Conservation (phyloP, 2,329 filamentous ascomycete species). For the Fusarium heterosporum region DNA sequence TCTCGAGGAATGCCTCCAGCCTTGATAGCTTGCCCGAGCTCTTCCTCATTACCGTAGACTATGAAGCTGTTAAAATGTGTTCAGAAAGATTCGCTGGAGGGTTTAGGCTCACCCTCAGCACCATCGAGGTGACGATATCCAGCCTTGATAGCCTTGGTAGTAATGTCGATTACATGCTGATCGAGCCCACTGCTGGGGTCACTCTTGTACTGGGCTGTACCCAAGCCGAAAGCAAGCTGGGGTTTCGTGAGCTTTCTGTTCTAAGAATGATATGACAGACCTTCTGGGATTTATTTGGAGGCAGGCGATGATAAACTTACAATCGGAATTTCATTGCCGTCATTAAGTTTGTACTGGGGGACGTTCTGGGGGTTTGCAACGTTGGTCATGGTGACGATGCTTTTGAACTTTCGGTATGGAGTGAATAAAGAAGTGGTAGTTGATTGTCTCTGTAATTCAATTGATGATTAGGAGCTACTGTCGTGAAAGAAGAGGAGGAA, state of each 20-base stretch:
- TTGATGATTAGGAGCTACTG: conserved; percentile 11
- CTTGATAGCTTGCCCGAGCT: conserved; percentile 79
- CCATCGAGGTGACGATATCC: conserved; percentile 81
- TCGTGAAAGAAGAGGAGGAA: not conserved
- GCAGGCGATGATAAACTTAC: conserved; percentile 54
- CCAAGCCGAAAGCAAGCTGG: conserved; percentile 77
- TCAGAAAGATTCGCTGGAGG: no score
- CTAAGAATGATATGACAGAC: not conserved
- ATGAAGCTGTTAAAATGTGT: not conserved
- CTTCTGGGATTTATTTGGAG: not conserved
- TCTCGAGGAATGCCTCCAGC: conserved; percentile 72
- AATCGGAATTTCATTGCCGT: conserved; percentile 79
- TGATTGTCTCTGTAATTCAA: not conserved
- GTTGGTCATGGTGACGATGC: conserved; percentile 27
- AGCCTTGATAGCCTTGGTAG: conserved; percentile 73
- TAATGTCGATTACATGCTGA: conserved; percentile 60
- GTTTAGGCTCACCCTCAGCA: conserved; percentile 69
- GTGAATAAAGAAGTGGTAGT: not conserved
- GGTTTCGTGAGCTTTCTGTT: conserved; percentile 3
- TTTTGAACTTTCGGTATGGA: not conserved
- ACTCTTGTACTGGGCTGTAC: conserved; percentile 73
- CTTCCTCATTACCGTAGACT: conserved; percentile 74
- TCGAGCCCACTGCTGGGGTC: conserved; percentile 64
- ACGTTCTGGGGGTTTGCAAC: conserved; percentile 49
- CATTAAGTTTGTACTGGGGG: conserved; percentile 75